phyloP scores from a whole-genome alignment of 345 rosid species.

The Bruguiera gymnorhiza region DNA sequence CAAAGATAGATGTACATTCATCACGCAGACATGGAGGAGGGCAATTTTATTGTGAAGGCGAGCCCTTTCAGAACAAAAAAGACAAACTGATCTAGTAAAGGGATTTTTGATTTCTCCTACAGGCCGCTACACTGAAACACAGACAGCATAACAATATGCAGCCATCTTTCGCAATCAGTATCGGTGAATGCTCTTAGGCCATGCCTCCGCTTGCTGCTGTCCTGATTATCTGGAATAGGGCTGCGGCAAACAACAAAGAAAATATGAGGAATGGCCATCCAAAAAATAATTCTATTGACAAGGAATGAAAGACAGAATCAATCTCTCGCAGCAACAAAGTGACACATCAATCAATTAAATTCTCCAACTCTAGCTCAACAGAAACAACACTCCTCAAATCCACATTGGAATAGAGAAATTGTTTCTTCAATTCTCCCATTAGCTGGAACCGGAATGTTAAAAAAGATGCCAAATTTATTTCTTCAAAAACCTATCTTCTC shows the following conservation, averaged over 20 bases:
- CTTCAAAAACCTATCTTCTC: too few relatives aligned
- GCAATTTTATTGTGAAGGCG: not conserved
- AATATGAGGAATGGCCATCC: not conserved
- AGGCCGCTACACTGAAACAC: not conserved
- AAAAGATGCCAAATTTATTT: too few relatives aligned
- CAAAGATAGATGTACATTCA: not conserved
- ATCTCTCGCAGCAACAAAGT: too few relatives aligned
- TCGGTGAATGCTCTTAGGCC: slow-evolving; percentile 2
- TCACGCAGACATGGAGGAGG: not conserved
- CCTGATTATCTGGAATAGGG: slow-evolving; percentile 95
- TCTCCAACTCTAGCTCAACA: too few relatives aligned
- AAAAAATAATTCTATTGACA: too few relatives aligned
- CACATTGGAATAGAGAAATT: too few relatives aligned
- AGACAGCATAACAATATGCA: not conserved
- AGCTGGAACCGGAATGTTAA: too few relatives aligned
- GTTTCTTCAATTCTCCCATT: too few relatives aligned
- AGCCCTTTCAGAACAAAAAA: not conserved
- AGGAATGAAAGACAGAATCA: too few relatives aligned
- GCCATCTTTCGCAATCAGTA: not conserved
- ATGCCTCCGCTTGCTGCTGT: slow-evolving; percentile 48
- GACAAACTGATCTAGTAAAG: not conserved
- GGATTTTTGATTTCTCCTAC: slow-evolving; percentile 3
- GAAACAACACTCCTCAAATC: too few relatives aligned
- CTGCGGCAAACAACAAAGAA: slow-evolving; percentile 22
- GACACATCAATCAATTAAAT: too few relatives aligned